Evolutionary conservation across 2,329 filamentous ascomycete species (phyloP).

Genomic region (Aspergillus sojae): DNA sequence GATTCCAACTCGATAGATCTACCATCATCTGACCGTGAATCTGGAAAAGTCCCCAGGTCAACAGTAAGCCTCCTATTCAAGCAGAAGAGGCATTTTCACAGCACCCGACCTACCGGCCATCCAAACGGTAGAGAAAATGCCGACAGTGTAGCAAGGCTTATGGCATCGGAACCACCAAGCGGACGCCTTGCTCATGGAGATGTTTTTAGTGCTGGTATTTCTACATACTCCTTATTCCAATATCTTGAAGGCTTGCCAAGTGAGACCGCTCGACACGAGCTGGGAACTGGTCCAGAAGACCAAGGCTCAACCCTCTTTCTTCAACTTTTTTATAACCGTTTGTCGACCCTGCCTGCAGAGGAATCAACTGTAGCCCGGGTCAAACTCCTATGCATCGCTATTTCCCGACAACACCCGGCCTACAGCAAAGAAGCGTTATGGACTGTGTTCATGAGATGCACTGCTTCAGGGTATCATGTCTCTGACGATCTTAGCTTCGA

Average conservation of each 20-base stretch:
- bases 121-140: not conserved
- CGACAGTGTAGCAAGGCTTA: not conserved
- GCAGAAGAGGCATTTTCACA: slow-evolving; percentile 34
- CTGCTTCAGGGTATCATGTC: slow-evolving; percentile 38
- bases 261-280: slow-evolving; percentile 33
- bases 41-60: slow-evolving; percentile 19
- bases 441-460: slow-evolving; percentile 37
- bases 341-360: slow-evolving; percentile 31
- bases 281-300: slow-evolving; percentile 44
- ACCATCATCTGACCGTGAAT: slow-evolving; percentile 26
- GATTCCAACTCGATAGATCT: slow-evolving; percentile 20
- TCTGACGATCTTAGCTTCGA: slow-evolving; percentile 36
- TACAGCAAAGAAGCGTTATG: slow-evolving; percentile 41
- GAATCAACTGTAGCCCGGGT: slow-evolving; percentile 37
- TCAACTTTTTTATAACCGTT: slow-evolving; percentile 39
- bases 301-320: slow-evolving; percentile 47
- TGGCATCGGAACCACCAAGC: not conserved
- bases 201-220: not conserved
- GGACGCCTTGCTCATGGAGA: not conserved
- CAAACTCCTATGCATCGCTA: slow-evolving; percentile 41
- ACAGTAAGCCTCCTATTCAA: slow-evolving; percentile 22
- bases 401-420: slow-evolving; percentile 40
- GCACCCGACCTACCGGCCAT: slow-evolving; percentile 10
- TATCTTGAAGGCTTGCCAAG: slow-evolving; percentile 33
- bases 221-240: slow-evolving; percentile 27